A percentile compares a stretch with the other conserved stretches of the same genome.
These are phyloP conservation scores for Phytophthora citrophthora DNA, from an alignment of 352 stramenopile species.

Conservation along the genomic window DNA sequence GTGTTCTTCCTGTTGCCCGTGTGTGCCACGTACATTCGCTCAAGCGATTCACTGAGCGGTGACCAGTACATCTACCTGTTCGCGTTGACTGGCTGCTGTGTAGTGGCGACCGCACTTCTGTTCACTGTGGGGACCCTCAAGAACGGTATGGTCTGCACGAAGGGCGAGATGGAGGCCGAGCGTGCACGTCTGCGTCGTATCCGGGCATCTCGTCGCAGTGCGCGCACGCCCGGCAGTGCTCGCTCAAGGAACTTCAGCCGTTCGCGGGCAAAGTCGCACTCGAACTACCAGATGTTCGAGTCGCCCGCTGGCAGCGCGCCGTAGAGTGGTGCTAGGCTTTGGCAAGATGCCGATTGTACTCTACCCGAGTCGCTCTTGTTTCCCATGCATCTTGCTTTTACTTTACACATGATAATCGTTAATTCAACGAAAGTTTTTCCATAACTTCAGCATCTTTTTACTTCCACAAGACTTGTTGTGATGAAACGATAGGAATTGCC, in stretches of 20 bases:
- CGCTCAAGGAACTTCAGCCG: constrained; percentile 68
- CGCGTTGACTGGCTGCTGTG: constrained; percentile 47
- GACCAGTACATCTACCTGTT: constrained; percentile 72
- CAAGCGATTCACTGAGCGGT: constrained; percentile 30
- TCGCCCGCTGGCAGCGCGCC: constrained; percentile 57
- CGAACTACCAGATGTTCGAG: constrained; percentile 76
- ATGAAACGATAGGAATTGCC: too few species aligned
- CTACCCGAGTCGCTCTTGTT: constrained; percentile 33
- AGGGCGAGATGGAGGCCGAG: constrained; percentile 62
- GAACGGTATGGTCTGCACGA: constrained; percentile 78
- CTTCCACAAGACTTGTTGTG: too few species aligned
- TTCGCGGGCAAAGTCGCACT: constrained; percentile 70
- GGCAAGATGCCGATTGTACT: constrained; percentile 29
- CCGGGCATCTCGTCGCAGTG: constrained; percentile 56
- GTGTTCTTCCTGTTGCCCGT: constrained; percentile 79
- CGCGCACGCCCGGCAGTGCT: constrained; percentile 62
- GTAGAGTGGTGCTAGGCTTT: constrained; percentile 37
- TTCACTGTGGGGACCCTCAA: constrained; percentile 59
- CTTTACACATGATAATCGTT: constrained; percentile 35
- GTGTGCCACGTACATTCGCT: constrained; percentile 49
- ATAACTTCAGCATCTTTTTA: not conserved
- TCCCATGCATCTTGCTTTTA: constrained; percentile 36
- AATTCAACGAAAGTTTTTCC: constrained; percentile 29
- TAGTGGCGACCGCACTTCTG: constrained; percentile 53
- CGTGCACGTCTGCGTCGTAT: constrained; percentile 55